phyloP scores from a whole-genome alignment of 768 basidiomycete species.

The Leccinellum albellum region DNA sequence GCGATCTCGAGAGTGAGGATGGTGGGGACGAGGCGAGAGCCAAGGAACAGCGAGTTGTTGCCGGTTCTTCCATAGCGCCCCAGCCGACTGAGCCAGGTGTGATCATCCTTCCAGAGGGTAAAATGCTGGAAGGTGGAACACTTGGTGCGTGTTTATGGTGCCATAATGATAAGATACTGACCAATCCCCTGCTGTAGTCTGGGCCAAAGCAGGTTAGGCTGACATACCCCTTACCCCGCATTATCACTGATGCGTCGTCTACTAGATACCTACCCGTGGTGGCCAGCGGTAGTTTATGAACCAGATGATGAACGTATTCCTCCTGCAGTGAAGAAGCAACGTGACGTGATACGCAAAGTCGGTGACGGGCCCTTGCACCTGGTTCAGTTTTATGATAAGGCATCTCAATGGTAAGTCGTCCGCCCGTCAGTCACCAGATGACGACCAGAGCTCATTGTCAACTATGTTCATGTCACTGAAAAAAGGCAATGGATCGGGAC shows the following conservation, averaged over 20 bases:
- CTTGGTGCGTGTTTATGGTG: slow-evolving; percentile 47
- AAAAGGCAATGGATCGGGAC: slow-evolving; percentile 60
- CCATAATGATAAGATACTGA: background rate
- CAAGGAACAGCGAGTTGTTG: slow-evolving; percentile 9
- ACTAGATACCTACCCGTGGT: slow-evolving; percentile 80
- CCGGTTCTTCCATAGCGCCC: slow-evolving; percentile 3
- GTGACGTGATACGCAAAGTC: slow-evolving; percentile 30
- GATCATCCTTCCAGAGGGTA: slow-evolving; percentile 34
- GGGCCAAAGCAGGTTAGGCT: slow-evolving; percentile 72
- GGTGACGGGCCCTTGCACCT: slow-evolving; percentile 50
- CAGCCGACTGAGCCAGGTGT: slow-evolving; percentile 28
- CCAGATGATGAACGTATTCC: slow-evolving; percentile 60
- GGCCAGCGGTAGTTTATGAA: slow-evolving; percentile 77
- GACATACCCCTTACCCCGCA: background rate
- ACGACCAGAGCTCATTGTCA: background rate
- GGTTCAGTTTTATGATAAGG: slow-evolving; percentile 77
- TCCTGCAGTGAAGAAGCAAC: slow-evolving; percentile 27
- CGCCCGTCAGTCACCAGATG: background rate
- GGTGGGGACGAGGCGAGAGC: slow-evolving; percentile 4
- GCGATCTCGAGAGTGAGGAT: slow-evolving; percentile 38
- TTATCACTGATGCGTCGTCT: slow-evolving; percentile 6
- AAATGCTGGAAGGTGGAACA: slow-evolving; percentile 51
- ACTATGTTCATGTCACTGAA: background rate
- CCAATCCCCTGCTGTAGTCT: slow-evolving; percentile 47
- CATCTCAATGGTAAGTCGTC: slow-evolving; percentile 52